Base-by-base conservation (phyloP, 441 rosid species). In the Populus hybrid region DNA sequence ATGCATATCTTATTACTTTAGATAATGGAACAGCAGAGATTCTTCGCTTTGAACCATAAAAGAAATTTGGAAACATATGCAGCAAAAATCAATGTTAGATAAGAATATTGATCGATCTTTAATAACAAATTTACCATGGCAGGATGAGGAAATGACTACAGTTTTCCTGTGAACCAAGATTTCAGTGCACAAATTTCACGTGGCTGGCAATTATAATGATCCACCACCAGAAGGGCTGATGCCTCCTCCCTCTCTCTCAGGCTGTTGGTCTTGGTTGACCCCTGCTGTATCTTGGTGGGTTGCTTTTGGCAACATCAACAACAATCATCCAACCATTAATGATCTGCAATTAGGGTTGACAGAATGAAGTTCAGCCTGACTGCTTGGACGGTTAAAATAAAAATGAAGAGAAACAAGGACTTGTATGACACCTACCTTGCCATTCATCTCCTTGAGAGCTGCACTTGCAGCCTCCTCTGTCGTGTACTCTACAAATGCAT, bases 321-420 rank as follows among this genome's bases (percentile, higher is more conserved):
- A 91, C 92, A 77, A 95, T 95, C 99, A 95, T 89, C 99, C 99
- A 95, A 35, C 99, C 99, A 76, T 95, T 95, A 21, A 95, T 95
- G 86, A 95, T 95, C 98, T 95, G 90, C 78, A 45, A 74, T 61
- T 69, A 78, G 2, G 23, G 42, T 66, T 72, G 2, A n/a, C 28
- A 63, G 20, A 76, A 77, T 42, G 9, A 6, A n/a, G 16, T 50
- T 40, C 14, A 76, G 40, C 64, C 33, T 40, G 35, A 29, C 72
- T 20, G 20, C 56, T 64, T 11, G 33, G 24, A 71, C 12, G 6
- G 63, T 20, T 64, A 18, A 36, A 38, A 8, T 10, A 24, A 3
- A 66, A 29, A 18, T n/a, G 7, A 71, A 23, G n/a, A 66, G 26
- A 24, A 64, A 59, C 1, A 4, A 36, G 24, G 76, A 59, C 56